Evolutionary conservation across 495 filamentous ascomycete species (phyloP), one percentile per base, ranked within the genome.

Genomic region (Penicillium chermesinum): DNA sequence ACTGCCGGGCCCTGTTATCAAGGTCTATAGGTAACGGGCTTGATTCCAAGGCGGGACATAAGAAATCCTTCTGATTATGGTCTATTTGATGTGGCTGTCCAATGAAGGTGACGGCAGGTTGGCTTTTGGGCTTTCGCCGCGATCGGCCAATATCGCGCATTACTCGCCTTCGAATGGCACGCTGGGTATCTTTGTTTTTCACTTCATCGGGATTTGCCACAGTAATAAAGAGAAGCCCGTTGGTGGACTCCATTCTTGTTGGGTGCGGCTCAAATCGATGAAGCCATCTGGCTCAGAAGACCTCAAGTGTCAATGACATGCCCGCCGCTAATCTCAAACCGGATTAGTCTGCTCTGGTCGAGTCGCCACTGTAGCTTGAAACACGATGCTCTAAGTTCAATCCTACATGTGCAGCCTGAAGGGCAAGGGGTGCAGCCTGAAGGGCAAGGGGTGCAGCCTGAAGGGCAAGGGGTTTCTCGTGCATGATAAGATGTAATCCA

Each of bases 101-200:
- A 22, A 30, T 18, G 33, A 51, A 55, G 9, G 48, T 55, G 8
- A 52, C 9, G 10, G 40, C 33, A 18, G 25, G 39, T 9, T 35
- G 17, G 1, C 22, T 40, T 18, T 42, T 47, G 15, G 15, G 41
- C 32, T 21, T 51, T 9, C 42, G 48, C 3, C 48, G 53, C 20
- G 47, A 15, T 16, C 34, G 37, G 15, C 48, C 41, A 20, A 45
- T 46, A 33, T 51, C 42, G 35, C 53, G 47, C 35, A 55, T 55
- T 12, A 49, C 48, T 16, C 48, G 53, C 15, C 38, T 41, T 18
- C 53, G 53, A 25, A 55, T 40, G n/a, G 48, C 37, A 12, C 53
- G 53, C 33, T 52, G 53, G 9, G 14, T 48, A 18, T 32, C 38
- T 37, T 46, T 41, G 14, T 34, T 22, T 9, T 42, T 44, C 7